A percentile compares a stretch with the other conserved stretches of the same genome.
phyloP scores from a whole-genome alignment of 148 eudicot species.

The Camellia sinensis region DNA sequence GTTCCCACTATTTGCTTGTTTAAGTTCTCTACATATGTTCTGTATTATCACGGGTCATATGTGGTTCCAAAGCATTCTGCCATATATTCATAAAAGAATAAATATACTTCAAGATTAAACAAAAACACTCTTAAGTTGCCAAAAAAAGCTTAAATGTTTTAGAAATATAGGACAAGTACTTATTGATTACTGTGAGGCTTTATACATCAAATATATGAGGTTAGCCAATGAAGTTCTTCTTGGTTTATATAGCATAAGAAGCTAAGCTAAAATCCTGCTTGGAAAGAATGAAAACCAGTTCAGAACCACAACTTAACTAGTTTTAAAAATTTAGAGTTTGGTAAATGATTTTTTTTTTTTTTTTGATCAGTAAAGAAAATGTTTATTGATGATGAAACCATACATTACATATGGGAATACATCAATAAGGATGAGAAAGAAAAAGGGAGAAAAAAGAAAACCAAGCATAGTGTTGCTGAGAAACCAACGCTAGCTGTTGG shows the following conservation, averaged over 20 bases:
- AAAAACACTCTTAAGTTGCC: too few species aligned
- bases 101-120: too few species aligned
- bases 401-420: too few species aligned
- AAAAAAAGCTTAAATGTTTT: too few species aligned
- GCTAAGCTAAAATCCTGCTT: neutral
- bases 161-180: neutral
- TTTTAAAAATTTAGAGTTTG: neutral
- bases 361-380: too few species aligned
- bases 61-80: constrained; percentile 86
- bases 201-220: neutral
- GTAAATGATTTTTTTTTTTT: neutral
- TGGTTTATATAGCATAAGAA: neutral
- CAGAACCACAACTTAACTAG: neutral
- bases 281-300: neutral
- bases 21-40: constrained; percentile 80
- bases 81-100: neutral
- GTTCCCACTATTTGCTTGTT: constrained; percentile 92
- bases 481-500: too few species aligned
- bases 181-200: neutral
- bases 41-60: constrained; percentile 78
- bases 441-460: neutral
- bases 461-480: too few species aligned
- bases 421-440: too few species aligned
- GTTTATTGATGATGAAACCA: too few species aligned
- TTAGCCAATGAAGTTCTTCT: neutral